Evolutionary conservation across 2,329 filamentous ascomycete species (phyloP).

Genomic region (Ophiosphaerella korrae): DNA sequence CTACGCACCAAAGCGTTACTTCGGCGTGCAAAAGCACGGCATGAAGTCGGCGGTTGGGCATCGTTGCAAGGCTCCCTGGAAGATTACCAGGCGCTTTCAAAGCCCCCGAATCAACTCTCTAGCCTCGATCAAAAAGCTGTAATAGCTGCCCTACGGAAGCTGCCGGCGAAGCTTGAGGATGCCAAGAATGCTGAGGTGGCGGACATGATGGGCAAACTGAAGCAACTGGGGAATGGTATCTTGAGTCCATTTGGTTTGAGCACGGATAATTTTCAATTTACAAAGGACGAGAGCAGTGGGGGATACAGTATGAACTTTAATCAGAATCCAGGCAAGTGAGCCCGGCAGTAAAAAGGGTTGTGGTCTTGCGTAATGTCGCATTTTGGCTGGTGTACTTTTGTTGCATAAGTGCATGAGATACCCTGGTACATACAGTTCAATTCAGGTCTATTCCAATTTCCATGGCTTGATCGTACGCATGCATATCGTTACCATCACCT

Average conservation of each 20-base stretch:
- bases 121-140: constrained; percentile 71
- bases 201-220: constrained; percentile 98
- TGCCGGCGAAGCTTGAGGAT: constrained; percentile 73
- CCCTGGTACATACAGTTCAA: background rate
- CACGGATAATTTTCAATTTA: constrained; percentile 93
- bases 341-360: no score
- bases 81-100: constrained; percentile 74
- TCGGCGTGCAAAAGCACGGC: constrained; percentile 74
- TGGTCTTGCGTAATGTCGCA: background rate
- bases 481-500: constrained; percentile 20
- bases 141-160: constrained; percentile 64
- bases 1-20: constrained; percentile 84
- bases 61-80: constrained; percentile 77
- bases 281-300: constrained; percentile 85
- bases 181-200: constrained; percentile 87
- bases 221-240: constrained; percentile 88
- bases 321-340: constrained; percentile 42
- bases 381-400: background rate
- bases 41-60: constrained; percentile 76
- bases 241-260: constrained; percentile 91
- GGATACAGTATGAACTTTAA: constrained; percentile 94
- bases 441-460: no score
- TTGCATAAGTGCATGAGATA: background rate
- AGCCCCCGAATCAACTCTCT: constrained; percentile 63
- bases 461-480: background rate